Conservation (phyloP, 140 eudicot genomes). For the Eryngium alpinum region DNA sequence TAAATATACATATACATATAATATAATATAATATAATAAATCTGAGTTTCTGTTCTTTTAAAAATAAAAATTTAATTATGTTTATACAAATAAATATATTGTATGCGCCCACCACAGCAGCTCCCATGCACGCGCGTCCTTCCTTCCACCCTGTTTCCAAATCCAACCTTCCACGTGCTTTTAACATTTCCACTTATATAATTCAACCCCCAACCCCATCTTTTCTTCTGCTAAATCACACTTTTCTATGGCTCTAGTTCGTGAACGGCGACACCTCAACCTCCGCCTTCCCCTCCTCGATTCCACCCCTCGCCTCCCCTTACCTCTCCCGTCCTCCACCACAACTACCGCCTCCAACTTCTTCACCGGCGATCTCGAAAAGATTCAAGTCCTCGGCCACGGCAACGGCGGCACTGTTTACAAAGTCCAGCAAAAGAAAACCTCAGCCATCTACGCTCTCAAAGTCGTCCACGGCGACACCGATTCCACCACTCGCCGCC, state of each 20-base stretch:
- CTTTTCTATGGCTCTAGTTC: slow-evolving; percentile 55
- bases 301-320: slow-evolving; percentile 40
- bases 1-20: too few species aligned
- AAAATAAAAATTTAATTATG: too few species aligned
- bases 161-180: not conserved
- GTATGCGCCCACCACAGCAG: not conserved
- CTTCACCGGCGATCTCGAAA: slow-evolving; percentile 31
- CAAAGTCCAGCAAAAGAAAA: slow-evolving; percentile 42
- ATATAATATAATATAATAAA: too few species aligned
- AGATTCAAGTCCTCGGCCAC: slow-evolving; percentile 41
- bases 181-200: not conserved
- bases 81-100: not conserved
- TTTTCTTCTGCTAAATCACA: not conserved
- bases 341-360: not conserved
- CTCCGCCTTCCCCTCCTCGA: slow-evolving; percentile 67
- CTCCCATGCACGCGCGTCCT: not conserved
- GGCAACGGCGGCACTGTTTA: slow-evolving; percentile 81
- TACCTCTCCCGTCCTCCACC: slow-evolving; percentile 45
- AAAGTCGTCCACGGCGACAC: slow-evolving; percentile 51
- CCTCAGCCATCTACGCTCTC: slow-evolving; percentile 42
- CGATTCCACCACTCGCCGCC: slow-evolving; percentile 55
- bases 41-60: too few species aligned
- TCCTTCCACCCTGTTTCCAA: slow-evolving; percentile 4
- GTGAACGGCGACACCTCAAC: slow-evolving; percentile 66
- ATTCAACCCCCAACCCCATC: not conserved